A percentile compares a stretch with the other conserved stretches of the same genome.
Conservation (phyloP, 106 monocot genomes). For the Amphibolis antarctica region DNA sequence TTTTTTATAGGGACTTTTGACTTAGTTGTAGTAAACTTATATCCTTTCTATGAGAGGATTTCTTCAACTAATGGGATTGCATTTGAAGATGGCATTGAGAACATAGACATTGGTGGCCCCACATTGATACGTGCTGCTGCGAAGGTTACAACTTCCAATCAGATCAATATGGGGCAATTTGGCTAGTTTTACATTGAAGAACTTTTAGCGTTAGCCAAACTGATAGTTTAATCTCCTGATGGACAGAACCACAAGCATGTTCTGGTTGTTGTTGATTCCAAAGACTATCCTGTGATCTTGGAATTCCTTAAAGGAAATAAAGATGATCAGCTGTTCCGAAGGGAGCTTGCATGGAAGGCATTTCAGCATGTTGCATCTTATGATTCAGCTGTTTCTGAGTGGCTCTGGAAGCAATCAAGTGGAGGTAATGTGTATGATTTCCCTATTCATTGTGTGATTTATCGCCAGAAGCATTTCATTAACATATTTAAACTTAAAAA, state of each 20-base stretch:
- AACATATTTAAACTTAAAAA: too few relatives aligned
- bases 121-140: slow-evolving; percentile 92
- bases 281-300: slow-evolving; percentile 73
- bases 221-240: neutral
- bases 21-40: slow-evolving; percentile 87
- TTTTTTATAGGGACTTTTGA: slow-evolving; percentile 72
- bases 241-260: slow-evolving; percentile 95
- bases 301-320: slow-evolving; percentile 65
- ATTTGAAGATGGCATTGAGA: slow-evolving; percentile 95
- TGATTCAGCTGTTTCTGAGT: slow-evolving; percentile 96
- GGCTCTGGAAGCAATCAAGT: slow-evolving; percentile 79
- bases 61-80: slow-evolving; percentile 46
- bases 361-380: slow-evolving; percentile 92
- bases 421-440: slow-evolving; percentile 28
- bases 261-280: slow-evolving; percentile 78
- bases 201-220: too few relatives aligned
- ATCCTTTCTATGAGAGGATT: slow-evolving; percentile 84
- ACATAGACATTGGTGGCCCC: slow-evolving; percentile 91
- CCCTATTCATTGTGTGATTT: neutral
- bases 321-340: slow-evolving; percentile 50
- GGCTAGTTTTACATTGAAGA: too few relatives aligned
- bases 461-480: neutral
- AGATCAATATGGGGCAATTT: neutral
- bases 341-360: slow-evolving; percentile 83
- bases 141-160: slow-evolving; percentile 32